phyloP scores from a whole-genome alignment of 192 early-diverging fungal genomes.

The Tieghemiomyces parasiticus region DNA sequence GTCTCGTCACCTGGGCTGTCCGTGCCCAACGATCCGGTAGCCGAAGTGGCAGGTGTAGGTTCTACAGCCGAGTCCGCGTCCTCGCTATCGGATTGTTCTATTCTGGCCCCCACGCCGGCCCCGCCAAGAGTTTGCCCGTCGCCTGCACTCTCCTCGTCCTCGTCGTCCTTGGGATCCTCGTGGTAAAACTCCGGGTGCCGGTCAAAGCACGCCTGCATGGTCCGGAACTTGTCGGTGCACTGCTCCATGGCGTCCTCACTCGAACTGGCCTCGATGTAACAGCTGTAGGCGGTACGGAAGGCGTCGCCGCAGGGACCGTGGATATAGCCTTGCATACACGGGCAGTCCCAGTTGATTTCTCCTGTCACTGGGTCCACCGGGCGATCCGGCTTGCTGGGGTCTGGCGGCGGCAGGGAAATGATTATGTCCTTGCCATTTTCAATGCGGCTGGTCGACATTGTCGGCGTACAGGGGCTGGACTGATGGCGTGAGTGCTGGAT shows the following conservation, averaged over 20 bases:
- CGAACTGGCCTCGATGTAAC: slow-evolving; percentile 85
- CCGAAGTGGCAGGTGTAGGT: too few species aligned
- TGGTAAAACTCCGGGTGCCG: slow-evolving; percentile 82
- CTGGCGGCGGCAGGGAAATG: not conserved
- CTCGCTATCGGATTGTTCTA: too few species aligned
- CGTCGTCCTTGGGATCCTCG: slow-evolving; percentile 48
- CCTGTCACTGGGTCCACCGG: slow-evolving; percentile 19
- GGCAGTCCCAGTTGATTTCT: slow-evolving; percentile 95
- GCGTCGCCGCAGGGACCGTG: slow-evolving; percentile 88
- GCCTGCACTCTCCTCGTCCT: slow-evolving; percentile 47
- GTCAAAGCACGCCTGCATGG: slow-evolving; percentile 87
- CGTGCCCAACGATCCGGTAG: too few species aligned
- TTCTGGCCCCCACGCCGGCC: too few species aligned
- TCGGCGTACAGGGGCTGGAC: not conserved
- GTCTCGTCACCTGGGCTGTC: too few species aligned
- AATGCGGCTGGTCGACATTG: slow-evolving; percentile 6
- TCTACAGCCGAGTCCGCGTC: too few species aligned
- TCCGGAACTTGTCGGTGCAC: slow-evolving; percentile 80
- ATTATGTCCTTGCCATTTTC: slow-evolving; percentile 6
- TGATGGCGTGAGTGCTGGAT: too few species aligned
- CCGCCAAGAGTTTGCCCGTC: too few species aligned
- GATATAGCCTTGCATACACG: slow-evolving; percentile 87
- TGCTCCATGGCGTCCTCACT: slow-evolving; percentile 86
- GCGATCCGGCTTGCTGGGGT: not conserved
- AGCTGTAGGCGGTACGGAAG: slow-evolving; percentile 93